A percentile compares a stretch with the other conserved stretches of the same genome.
Conservation (phyloP, 768 basidiomycete species). For the Auriscalpium orientale region DNA sequence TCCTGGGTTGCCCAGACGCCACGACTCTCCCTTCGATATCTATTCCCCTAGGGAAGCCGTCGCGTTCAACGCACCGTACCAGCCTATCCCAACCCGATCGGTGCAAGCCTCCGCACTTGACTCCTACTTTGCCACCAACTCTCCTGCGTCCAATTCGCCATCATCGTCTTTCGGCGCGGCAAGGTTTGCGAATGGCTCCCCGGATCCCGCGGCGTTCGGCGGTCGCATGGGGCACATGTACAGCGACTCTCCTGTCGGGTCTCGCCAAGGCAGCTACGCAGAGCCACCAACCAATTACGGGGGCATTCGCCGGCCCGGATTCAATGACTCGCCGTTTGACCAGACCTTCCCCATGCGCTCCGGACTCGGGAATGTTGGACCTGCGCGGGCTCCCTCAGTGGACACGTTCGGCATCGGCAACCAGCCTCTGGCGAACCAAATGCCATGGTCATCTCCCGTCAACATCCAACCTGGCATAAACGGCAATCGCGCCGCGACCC, state of each 20-base stretch:
- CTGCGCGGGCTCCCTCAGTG: not conserved
- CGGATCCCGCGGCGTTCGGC: slow-evolving; percentile 55
- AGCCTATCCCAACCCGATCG: slow-evolving; percentile 57
- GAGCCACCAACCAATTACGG: slow-evolving; percentile 1
- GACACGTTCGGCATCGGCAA: not conserved
- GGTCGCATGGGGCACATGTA: slow-evolving; percentile 34
- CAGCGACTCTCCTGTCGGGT: slow-evolving; percentile 6
- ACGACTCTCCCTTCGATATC: slow-evolving; percentile 42
- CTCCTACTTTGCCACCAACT: slow-evolving; percentile 44
- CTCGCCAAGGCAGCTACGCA: slow-evolving; percentile 7
- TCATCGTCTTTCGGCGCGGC: slow-evolving; percentile 63
- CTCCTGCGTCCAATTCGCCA: slow-evolving; percentile 60
- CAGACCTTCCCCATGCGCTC: slow-evolving; percentile 7
- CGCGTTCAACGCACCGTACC: slow-evolving; percentile 47
- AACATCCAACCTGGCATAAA: slow-evolving; percentile 1
- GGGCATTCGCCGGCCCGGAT: slow-evolving; percentile 6
- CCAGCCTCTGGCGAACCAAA: not conserved
- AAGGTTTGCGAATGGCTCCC: slow-evolving; percentile 58
- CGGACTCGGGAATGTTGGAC: not conserved
- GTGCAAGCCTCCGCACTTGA: slow-evolving; percentile 61
- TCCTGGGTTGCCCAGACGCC: slow-evolving; percentile 44
- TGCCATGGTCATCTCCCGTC: not conserved
- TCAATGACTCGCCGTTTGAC: slow-evolving; percentile 9
- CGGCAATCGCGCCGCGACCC: slow-evolving; percentile 3
- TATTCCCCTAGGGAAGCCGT: slow-evolving; percentile 29